Evolutionary conservation across 2,329 filamentous ascomycete species (phyloP), one percentile per base, ranked within the genome.

Genomic region (Colletotrichum graminicola): DNA sequence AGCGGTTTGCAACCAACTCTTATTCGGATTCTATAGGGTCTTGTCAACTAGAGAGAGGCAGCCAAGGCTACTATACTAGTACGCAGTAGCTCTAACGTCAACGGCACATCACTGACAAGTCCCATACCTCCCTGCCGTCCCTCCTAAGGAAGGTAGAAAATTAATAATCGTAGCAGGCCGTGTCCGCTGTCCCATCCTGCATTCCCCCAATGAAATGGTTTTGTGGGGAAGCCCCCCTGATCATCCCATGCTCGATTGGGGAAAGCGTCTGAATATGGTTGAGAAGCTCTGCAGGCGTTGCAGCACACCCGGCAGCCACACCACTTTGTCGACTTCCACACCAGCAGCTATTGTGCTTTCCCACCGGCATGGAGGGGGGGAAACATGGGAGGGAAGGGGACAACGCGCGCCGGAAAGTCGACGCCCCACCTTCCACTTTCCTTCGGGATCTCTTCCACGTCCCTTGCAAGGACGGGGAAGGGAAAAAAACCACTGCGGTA

Each of bases 221-320:
- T 71, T 77, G 77, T 78, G 76, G 77, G 75, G 76, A 76, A 78
- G 71, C n/a, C 55, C 70, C 65, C 70, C 49, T 71, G 62, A 71
- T 71, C 49, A 7, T 57, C 45, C 43, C 67, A 78, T 76, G 32
- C 80, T 75, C 0, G 21, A 73, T 76, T 67, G 47, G 76, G 80
- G 8, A 71, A 82, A 81, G 81, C 67, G 59, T 57, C 11, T 26
- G 47, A 78, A 82, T 83, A 83, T 85, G 82, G 83, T 84, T 84
- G 83, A 84, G 83, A 75, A 81, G 76, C 74, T 76, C 76, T 78
- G 75, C 75, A 75, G 73, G 74, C 75, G 74, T 72, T 68, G 59
- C 32, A 18, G 75, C 72, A 23, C n/a, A 57, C 45, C 57, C 49
- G 43, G 43, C 64, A 68, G 65, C 65, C 45, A 51, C 32, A 52